Evolutionary conservation across 169 alveolate genomes (phyloP), one percentile per base, ranked within the genome.

Genomic region (Cyclospora cayetanensis): DNA sequence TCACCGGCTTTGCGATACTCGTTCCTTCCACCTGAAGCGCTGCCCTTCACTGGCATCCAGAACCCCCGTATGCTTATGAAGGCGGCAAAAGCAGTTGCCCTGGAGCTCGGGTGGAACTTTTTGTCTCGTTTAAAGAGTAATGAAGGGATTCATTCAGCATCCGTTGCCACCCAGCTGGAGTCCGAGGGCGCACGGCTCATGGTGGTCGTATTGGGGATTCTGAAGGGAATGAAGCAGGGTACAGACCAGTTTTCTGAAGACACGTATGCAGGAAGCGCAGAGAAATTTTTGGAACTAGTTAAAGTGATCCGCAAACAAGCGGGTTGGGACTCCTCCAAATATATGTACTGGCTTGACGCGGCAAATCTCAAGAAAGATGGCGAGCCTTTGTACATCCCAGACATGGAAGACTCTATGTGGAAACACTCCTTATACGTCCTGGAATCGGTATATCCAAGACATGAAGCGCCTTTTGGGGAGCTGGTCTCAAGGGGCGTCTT

Each of bases 181-280:
- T 31, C 72, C 7, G 88, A 77, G 63, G 88, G 52, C 1, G 88
- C 88, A 0, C 88, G 88, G 2, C 20, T 77, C 29, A 18, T 77
- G 11, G 70, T 42, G 15, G 42, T 77, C 52, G 4, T 50, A 20
- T 37, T 77, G 50, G 88, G 31, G 66, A 50, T 46, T 20, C 31
- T 7, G 35, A 37, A 29, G 31, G 20, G 25, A 7, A 27, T 43
- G 63, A 42, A 1, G 20, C 42, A 29, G 22, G 70, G 34, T 5
- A 37, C 2, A 9, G 70, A 42, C 7, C 15, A 25, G 29, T 2
- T 41, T n/a, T 22, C 60, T 41, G 39, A n/a, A 0, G 85, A 41
- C 0, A 11, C 2, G 9, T 2, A n/a, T 5, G 60, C 65, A 42
- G 29, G 31, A 42, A 15, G 37, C 4, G 4, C 60, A 25, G 25